Percentiles rank a stretch among this genome's conserved stretches.
Evolutionary conservation across 768 basidiomycete genomes (phyloP).

Genomic region (Russula dissimulans): DNA sequence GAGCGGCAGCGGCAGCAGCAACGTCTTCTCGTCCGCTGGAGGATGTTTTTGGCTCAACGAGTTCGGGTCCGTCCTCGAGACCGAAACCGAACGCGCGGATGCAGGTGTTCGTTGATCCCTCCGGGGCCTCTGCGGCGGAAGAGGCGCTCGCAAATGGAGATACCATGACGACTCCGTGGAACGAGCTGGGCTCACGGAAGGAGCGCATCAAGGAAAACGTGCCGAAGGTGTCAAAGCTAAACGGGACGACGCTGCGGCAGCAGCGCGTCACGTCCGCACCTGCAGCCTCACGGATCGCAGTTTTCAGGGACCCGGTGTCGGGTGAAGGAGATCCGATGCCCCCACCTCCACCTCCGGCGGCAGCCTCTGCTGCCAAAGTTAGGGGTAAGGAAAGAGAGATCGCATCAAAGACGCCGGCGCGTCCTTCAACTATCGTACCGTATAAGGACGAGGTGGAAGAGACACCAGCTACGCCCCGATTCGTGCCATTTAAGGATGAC

Average conservation of each 20-base stretch:
- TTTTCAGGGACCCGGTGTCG: slow-evolving; percentile 54
- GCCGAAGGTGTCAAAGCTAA: slow-evolving; percentile 58
- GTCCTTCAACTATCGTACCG: slow-evolving; percentile 19
- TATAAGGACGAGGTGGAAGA: slow-evolving; percentile 24
- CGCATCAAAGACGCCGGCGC: slow-evolving; percentile 30
- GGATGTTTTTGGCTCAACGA: slow-evolving; percentile 23
- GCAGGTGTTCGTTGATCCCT: slow-evolving; percentile 66
- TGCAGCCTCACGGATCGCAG: slow-evolving; percentile 45
- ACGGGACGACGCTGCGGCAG: slow-evolving; percentile 55
- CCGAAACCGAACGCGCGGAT: slow-evolving; percentile 47
- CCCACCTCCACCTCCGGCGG: slow-evolving; percentile 29
- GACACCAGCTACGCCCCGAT: slow-evolving; percentile 43
- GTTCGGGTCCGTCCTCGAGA: slow-evolving; percentile 23
- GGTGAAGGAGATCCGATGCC: slow-evolving; percentile 23
- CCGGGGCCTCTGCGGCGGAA: slow-evolving; percentile 42
- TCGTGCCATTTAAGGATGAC: slow-evolving; percentile 69
- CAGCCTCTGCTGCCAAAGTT: slow-evolving; percentile 20
- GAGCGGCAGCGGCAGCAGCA: neutral
- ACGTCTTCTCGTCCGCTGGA: slow-evolving; percentile 18
- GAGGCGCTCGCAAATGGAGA: slow-evolving; percentile 35
- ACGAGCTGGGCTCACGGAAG: slow-evolving; percentile 70
- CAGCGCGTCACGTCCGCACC: slow-evolving; percentile 41
- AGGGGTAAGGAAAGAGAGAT: slow-evolving; percentile 24
- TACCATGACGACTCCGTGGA: slow-evolving; percentile 40
- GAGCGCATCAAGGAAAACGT: slow-evolving; percentile 73